A percentile compares a stretch with the other conserved stretches of the same genome.
Evolutionary conservation across 2,329 filamentous ascomycete species (phyloP).

Genomic region (Ceratocystis cubensis): DNA sequence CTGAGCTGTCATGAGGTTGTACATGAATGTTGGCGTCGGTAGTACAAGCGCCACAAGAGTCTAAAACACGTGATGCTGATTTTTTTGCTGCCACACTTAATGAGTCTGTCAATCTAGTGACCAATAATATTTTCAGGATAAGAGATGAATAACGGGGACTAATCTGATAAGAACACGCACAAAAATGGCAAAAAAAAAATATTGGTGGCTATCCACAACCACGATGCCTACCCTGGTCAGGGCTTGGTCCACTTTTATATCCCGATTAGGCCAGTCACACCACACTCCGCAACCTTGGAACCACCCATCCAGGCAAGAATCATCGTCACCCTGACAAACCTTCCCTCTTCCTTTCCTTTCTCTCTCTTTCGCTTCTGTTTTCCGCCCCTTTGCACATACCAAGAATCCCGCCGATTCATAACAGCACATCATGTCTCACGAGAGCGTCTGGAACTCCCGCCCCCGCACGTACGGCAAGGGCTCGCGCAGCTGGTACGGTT

Average conservation of each 20-base stretch:
- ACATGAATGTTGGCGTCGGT: background rate
- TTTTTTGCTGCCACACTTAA: background rate
- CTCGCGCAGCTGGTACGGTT: conserved; percentile 73
- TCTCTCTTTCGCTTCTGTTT: conserved; percentile 17
- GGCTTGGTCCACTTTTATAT: conserved; percentile 19
- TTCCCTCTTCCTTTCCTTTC: conserved; percentile 21
- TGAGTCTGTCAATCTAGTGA: background rate
- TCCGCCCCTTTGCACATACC: conserved; percentile 21
- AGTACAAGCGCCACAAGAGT: background rate
- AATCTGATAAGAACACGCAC: conserved; percentile 19
- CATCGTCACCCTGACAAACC: conserved; percentile 16
- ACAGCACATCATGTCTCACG: conserved; percentile 53
- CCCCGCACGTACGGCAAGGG: conserved; percentile 97
- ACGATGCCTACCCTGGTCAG: conserved; percentile 13
- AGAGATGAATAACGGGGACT: conserved; percentile 10
- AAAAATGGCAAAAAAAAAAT: conserved; percentile 16
- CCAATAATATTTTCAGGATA: no score
- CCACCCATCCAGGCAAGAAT: background rate
- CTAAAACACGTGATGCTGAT: background rate
- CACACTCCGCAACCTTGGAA: conserved; percentile 10
- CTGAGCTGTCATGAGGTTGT: background rate
- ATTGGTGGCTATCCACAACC: conserved; percentile 13
- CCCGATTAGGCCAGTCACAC: conserved; percentile 18
- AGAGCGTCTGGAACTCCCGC: conserved; percentile 98
- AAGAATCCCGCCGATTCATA: conserved; percentile 24